Evolutionary conservation across 345 rosid genomes (phyloP).

Genomic region (Aethionema arabicum): DNA sequence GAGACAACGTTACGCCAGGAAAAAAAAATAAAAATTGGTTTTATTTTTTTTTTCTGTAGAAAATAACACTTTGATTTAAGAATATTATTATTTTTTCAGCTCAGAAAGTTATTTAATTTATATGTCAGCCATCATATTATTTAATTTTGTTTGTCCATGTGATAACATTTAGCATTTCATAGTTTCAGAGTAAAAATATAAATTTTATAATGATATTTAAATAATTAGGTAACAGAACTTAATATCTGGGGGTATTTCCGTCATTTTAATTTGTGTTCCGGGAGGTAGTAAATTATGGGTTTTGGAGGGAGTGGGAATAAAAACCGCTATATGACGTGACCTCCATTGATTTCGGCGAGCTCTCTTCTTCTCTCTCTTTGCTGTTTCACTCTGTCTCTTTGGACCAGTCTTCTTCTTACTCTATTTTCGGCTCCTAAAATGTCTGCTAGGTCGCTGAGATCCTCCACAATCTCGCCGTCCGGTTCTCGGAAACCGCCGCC

Average conservation of each 20-base stretch:
- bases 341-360: constrained; percentile 35
- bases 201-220: constrained; percentile 19
- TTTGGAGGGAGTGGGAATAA: constrained; percentile 40
- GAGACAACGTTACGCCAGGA: too few species aligned
- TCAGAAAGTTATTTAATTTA: constrained; percentile 25
- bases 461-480: constrained; percentile 73
- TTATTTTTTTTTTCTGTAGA: not conserved
- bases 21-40: too few species aligned
- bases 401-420: constrained; percentile 13
- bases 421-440: constrained; percentile 32
- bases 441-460: constrained; percentile 61
- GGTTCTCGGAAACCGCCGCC: constrained; percentile 73
- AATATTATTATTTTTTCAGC: constrained; percentile 30
- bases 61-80: constrained; percentile 3
- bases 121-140: too few species aligned
- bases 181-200: constrained; percentile 15
- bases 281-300: constrained; percentile 2
- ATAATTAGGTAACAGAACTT: constrained; percentile 30
- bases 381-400: not conserved
- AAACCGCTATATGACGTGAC: constrained; percentile 37
- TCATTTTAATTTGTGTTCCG: not conserved
- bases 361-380: constrained; percentile 17
- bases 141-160: constrained; percentile 23
- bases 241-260: constrained; percentile 35
- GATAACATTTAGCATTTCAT: constrained; percentile 28